These are phyloP conservation scores for Ceriops tagal DNA, from an alignment of 345 rosid species.

Conservation along the genomic window DNA sequence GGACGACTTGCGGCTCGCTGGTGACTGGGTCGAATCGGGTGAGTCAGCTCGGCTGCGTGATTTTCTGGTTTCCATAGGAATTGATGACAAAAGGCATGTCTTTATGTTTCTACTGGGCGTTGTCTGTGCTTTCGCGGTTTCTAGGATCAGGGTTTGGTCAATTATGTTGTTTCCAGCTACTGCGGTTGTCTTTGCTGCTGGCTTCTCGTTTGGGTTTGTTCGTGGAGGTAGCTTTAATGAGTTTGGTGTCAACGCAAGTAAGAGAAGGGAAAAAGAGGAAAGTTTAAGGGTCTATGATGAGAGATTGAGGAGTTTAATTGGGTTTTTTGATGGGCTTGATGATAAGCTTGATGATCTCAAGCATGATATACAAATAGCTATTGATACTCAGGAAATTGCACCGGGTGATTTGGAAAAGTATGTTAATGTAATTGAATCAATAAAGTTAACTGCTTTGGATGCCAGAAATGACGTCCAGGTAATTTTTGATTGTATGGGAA, in stretches of 20 bases:
- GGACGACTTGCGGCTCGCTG: conserved; percentile 39
- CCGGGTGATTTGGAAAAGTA: conserved; percentile 41
- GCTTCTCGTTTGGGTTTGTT: conserved; percentile 55
- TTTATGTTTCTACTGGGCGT: conserved; percentile 47
- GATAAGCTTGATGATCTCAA: conserved; percentile 36
- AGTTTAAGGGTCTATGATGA: conserved; percentile 33
- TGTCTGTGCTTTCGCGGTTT: conserved; percentile 50
- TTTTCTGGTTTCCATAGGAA: conserved; percentile 45
- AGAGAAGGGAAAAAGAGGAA: conserved; percentile 41
- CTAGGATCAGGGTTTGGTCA: conserved; percentile 51
- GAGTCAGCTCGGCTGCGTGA: conserved; percentile 42
- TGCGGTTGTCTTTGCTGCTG: conserved; percentile 48
- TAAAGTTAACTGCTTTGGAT: conserved; percentile 35
- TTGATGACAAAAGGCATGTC: conserved; percentile 43
- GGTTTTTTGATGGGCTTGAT: conserved; percentile 45
- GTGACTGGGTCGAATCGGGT: conserved; percentile 29
- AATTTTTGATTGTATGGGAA: conserved; percentile 25
- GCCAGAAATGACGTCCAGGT: conserved; percentile 35
- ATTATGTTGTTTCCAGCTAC: conserved; percentile 52
- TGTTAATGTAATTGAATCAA: conserved; percentile 38
- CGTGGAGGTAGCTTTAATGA: conserved; percentile 42
- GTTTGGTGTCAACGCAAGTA: conserved; percentile 17
- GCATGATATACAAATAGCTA: conserved; percentile 39
- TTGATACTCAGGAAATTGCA: conserved; percentile 42
- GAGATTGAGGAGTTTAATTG: conserved; percentile 34